These are phyloP conservation scores for Penicillium ochrochloron DNA, from an alignment of 495 filamentous ascomycete genomes.

Conservation along the genomic window DNA sequence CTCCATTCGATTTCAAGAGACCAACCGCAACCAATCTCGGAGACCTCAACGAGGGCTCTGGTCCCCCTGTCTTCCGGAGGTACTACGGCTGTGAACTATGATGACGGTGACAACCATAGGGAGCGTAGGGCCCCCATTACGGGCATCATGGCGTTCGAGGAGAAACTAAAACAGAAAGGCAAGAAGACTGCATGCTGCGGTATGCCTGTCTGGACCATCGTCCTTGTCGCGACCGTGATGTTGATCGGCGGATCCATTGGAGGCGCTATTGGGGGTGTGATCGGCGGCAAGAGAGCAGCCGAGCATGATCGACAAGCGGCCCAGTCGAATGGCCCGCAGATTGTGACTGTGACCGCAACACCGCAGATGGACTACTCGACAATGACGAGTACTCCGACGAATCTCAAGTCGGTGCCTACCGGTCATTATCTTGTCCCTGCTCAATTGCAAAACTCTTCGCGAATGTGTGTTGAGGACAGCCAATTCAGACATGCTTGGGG, in stretches of 20 bases:
- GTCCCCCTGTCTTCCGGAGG: constrained; percentile 25
- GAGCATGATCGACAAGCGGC: constrained; percentile 28
- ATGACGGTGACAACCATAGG: constrained; percentile 13
- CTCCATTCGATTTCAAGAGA: constrained; percentile 27
- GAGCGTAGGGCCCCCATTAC: constrained; percentile 25
- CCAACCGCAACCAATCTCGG: constrained; percentile 41
- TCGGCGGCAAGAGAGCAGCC: constrained; percentile 47
- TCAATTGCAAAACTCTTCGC: constrained; percentile 59
- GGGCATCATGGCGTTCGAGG: constrained; percentile 52
- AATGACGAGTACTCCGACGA: constrained; percentile 59
- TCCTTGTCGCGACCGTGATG: constrained; percentile 58
- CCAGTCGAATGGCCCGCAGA: constrained; percentile 35
- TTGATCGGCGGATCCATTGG: constrained; percentile 60
- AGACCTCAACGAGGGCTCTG: constrained; percentile 49
- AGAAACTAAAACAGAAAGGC: constrained; percentile 62
- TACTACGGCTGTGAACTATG: constrained; percentile 8
- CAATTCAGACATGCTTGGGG: constrained; percentile 70
- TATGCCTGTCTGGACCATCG: constrained; percentile 70
- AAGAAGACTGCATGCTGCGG: constrained; percentile 64
- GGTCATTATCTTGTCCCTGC: constrained; percentile 67
- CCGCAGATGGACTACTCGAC: constrained; percentile 68
- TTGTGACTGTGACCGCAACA: constrained; percentile 57
- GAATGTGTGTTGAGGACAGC: constrained; percentile 67
- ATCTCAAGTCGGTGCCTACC: constrained; percentile 62
- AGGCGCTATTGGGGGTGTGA: constrained; percentile 64